Evolutionary conservation across 768 basidiomycete species (phyloP).

Genomic region (Auricularia heimuer): DNA sequence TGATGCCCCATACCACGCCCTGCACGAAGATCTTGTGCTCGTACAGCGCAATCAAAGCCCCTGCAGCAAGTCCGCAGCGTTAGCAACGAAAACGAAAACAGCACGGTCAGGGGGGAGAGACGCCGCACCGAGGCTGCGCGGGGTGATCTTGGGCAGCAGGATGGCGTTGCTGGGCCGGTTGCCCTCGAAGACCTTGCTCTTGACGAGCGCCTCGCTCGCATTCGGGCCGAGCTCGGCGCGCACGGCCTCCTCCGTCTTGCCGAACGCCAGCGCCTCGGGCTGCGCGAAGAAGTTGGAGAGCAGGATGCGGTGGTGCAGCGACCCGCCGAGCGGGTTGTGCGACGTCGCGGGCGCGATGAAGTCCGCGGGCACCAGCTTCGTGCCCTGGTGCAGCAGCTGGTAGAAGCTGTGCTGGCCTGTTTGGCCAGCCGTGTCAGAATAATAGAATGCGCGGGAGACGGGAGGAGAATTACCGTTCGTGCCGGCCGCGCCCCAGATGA

Average conservation of each 20-base stretch:
- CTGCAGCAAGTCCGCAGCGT: slow-evolving; percentile 15
- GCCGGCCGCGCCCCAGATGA: slow-evolving; percentile 97
- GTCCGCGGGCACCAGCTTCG: slow-evolving; percentile 84
- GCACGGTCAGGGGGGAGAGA: background rate
- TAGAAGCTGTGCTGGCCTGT: slow-evolving; percentile 94
- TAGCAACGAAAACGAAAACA: too few species aligned
- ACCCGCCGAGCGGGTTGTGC: slow-evolving; percentile 78
- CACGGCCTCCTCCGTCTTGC: slow-evolving; percentile 90
- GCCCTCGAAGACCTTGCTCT: slow-evolving; percentile 97
- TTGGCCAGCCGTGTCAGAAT: too few species aligned
- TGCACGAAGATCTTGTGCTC: slow-evolving; percentile 99
- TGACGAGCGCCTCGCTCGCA: slow-evolving; percentile 76
- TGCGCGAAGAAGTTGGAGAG: slow-evolving; percentile 98
- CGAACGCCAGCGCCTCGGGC: slow-evolving; percentile 94
- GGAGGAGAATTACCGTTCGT: slow-evolving; percentile 51
- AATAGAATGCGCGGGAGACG: too few species aligned
- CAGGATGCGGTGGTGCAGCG: slow-evolving; percentile 94
- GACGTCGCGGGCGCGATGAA: slow-evolving; percentile 85
- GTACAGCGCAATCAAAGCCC: slow-evolving; percentile 80
- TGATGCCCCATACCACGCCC: slow-evolving; percentile 96
- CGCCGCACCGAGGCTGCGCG: slow-evolving; percentile 67
- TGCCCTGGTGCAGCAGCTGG: slow-evolving; percentile 91
- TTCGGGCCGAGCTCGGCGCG: slow-evolving; percentile 39
- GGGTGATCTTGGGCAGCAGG: slow-evolving; percentile 88
- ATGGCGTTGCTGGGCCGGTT: slow-evolving; percentile 96